phyloP scores from a whole-genome alignment of 2,329 filamentous ascomycete species.

The Aspergillus alliaceus region DNA sequence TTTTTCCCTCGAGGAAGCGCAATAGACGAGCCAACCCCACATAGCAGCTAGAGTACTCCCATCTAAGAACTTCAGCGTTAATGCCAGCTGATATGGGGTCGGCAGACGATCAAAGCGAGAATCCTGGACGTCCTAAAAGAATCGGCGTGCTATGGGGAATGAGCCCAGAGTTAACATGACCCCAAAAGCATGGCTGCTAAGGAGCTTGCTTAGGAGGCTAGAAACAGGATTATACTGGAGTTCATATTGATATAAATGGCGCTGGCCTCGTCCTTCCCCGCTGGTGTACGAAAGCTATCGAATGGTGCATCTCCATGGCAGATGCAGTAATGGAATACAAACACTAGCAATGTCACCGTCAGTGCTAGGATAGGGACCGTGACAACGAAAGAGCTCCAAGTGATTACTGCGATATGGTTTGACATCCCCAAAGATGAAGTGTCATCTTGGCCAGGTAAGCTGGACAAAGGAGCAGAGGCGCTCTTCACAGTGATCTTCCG shows the following conservation, averaged over 20 bases:
- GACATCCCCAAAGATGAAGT: not conserved
- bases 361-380: constrained; percentile 8
- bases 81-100: constrained; percentile 19
- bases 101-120: constrained; percentile 11
- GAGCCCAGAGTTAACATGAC: constrained; percentile 24
- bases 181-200: constrained; percentile 21
- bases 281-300: not conserved
- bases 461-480: not conserved
- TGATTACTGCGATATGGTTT: not conserved
- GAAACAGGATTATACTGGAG: constrained; percentile 8
- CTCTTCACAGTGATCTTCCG: not conserved
- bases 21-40: constrained; percentile 17
- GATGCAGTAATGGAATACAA: constrained; percentile 8
- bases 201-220: constrained; percentile 16
- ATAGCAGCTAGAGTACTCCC: constrained; percentile 12
- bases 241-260: constrained; percentile 8
- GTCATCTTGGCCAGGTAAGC: not conserved
- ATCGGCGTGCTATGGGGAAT: constrained; percentile 18
- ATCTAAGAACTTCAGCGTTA: constrained; percentile 16
- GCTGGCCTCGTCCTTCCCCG: not conserved
- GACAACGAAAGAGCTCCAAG: constrained; percentile 4
- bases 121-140: constrained; percentile 6
- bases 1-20: constrained; percentile 16
- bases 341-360: constrained; percentile 4
- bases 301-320: not conserved